A percentile compares a stretch with the other conserved stretches of the same genome.
phyloP scores from a whole-genome alignment of 1,284 basidiomycete species.

The Malassezia globosa region DNA sequence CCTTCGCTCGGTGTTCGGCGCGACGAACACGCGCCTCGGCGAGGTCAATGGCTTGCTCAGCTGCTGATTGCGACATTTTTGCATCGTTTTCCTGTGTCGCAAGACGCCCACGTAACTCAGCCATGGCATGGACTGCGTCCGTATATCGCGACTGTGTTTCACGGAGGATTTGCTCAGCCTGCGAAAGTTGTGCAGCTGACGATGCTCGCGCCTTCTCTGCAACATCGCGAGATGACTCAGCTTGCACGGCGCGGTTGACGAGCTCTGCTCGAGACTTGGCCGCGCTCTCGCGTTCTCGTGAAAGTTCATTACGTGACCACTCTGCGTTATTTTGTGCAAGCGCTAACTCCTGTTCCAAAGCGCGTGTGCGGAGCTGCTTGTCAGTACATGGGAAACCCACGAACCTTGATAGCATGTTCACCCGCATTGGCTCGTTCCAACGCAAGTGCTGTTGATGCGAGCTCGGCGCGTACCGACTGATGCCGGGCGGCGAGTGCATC shows the following conservation, averaged over 20 bases:
- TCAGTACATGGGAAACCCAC: not conserved
- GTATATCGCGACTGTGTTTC: conserved; percentile 59
- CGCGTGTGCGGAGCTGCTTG: conserved; percentile 63
- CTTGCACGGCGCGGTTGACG: conserved; percentile 48
- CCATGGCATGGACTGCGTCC: conserved; percentile 60
- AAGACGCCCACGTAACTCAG: conserved; percentile 60
- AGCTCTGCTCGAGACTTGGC: conserved; percentile 56
- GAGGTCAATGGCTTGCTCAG: conserved; percentile 62
- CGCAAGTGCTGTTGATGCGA: conserved; percentile 26
- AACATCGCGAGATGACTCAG: conserved; percentile 63
- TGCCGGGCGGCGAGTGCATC: conserved; percentile 22
- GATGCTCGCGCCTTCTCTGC: conserved; percentile 58
- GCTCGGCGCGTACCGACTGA: conserved; percentile 31
- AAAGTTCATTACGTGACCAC: conserved; percentile 49
- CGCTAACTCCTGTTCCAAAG: conserved; percentile 64
- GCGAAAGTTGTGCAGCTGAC: conserved; percentile 57
- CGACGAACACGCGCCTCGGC: conserved; percentile 73
- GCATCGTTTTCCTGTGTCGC: conserved; percentile 70
- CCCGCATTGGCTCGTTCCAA: conserved; percentile 30
- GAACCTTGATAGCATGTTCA: conserved; percentile 30
- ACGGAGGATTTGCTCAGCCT: conserved; percentile 60
- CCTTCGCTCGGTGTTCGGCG: conserved; percentile 63
- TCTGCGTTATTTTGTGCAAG: conserved; percentile 62
- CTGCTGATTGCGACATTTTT: conserved; percentile 59
- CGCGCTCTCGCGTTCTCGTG: conserved; percentile 24